Base-by-base conservation (phyloP, 495 filamentous ascomycete species). In the Penicillium ucsense region DNA sequence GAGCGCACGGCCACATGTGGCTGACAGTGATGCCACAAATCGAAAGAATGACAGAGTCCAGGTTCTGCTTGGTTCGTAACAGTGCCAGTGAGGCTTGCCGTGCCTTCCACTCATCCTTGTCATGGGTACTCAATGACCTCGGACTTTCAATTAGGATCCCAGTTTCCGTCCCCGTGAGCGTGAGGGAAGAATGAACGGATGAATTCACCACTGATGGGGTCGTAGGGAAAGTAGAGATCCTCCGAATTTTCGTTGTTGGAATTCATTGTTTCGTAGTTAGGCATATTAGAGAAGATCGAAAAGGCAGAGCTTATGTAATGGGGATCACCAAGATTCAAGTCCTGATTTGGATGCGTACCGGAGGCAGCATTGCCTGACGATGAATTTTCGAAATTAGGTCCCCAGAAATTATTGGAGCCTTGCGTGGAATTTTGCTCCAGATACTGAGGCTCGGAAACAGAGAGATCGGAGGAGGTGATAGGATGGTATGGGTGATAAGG, bases 121-220 rank as follows among this genome's bases (percentile, higher is more conserved):
- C 30, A 34, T 28, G 4, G 35, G 28, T 39, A 33, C 37, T 9
- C 10, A 2, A 39, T 10, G 27, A 30, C 5, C 6, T 7, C 29
- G 30, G 9, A 33, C 8, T 27, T 32, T 54, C 35, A 52, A 42
- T 36, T 41, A 12, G 36, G 43, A 27, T 46, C 43, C 52, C 52
- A 61, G 3, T 51, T 36, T 6, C 55, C 55, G 37, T 65, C 65
- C 3, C 64, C 64, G 8, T 45, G 51, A 7, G 53, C 39, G 4
- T 54, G 28, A 4, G 70, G 68, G 57, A 73, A 73, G 59, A 73
- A 73, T 12, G 68, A 67, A 8, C 65, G 55, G 43, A 73, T 72
- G 20, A 73, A 73, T 41, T 72, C 64, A 11, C 67, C 67, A 33
- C 61, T 65, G 45, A 73, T 71, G 27, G 68, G 68, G 45, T 73